Evolutionary conservation across 441 rosid species (phyloP).

Genomic region (Euphorbia celastroides): DNA sequence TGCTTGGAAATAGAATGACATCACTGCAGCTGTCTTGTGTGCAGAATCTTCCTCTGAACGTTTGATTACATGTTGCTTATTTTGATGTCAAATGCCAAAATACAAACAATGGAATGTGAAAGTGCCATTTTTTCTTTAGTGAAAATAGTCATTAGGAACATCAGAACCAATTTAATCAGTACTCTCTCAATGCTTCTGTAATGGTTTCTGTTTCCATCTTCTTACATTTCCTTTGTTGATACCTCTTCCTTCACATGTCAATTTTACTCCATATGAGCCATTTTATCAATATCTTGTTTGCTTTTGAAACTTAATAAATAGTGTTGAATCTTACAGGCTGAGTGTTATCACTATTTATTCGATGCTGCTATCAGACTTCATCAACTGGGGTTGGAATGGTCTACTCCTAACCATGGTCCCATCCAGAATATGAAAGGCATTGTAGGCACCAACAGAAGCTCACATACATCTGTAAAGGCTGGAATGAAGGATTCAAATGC

Average conservation of each 20-base stretch:
- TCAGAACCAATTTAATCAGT: not conserved
- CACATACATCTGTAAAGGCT: constrained; percentile 34
- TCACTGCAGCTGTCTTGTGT: not conserved
- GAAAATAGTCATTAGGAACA: not conserved
- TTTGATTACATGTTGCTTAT: not conserved
- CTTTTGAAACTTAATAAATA: not conserved
- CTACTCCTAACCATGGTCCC: constrained; percentile 76
- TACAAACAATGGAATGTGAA: not conserved
- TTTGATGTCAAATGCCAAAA: not conserved
- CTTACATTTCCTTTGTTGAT: not conserved
- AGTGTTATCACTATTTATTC: constrained; percentile 89
- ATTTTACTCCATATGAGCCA: constrained; percentile 1
- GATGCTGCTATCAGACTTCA: constrained; percentile 96
- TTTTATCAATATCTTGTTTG: constrained; percentile 6
- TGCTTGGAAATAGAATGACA: constrained; percentile 5
- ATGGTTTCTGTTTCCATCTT: not conserved
- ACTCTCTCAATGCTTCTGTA: not conserved
- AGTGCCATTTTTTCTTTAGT: not conserved
- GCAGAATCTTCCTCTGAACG: not conserved
- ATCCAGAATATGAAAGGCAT: constrained; percentile 34
- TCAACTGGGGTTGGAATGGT: constrained; percentile 76
- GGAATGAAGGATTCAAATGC: constrained; percentile 37
- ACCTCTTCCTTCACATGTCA: not conserved
- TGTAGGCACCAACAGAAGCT: constrained; percentile 23
- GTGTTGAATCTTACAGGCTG: constrained; percentile 53